Percentiles rank a stretch among this genome's conserved stretches.
phyloP scores from a whole-genome alignment of 257 asterid genomes.

The Lavandula angustifolia region DNA sequence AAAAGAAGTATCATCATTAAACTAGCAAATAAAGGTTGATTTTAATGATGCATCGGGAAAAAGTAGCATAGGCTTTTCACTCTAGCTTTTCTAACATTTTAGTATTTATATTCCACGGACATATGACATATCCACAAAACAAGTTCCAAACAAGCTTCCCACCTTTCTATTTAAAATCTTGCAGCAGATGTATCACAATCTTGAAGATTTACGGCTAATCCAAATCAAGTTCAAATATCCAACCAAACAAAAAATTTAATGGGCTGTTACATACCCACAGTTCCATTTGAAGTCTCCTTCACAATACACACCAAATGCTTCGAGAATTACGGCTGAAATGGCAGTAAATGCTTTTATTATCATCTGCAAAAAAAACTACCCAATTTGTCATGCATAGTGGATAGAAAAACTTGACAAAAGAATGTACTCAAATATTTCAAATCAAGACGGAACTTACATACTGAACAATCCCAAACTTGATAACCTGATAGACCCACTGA shows the following conservation, averaged over 20 bases:
- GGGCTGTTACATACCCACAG: slow-evolving; percentile 77
- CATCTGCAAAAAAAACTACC: slow-evolving; percentile 66
- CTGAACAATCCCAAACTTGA: slow-evolving; percentile 95
- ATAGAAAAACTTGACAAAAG: slow-evolving; percentile 22
- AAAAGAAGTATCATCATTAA: background rate
- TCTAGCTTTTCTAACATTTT: slow-evolving; percentile 15
- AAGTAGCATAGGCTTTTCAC: slow-evolving; percentile 21
- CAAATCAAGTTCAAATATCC: slow-evolving; percentile 8
- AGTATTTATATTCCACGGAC: background rate
- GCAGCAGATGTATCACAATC: slow-evolving; percentile 58
- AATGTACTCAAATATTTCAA: slow-evolving; percentile 18
- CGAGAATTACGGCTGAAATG: slow-evolving; percentile 85
- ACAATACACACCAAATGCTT: slow-evolving; percentile 89
- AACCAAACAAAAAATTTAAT: slow-evolving; percentile 7
- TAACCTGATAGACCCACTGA: slow-evolving; percentile 88
- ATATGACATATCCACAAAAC: too few relatives aligned
- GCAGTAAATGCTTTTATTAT: slow-evolving; percentile 90
- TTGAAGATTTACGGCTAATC: slow-evolving; percentile 56
- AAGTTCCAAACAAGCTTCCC: slow-evolving; percentile 38
- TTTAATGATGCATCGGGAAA: slow-evolving; percentile 9
- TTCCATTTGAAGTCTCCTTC: slow-evolving; percentile 96
- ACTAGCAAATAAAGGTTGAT: background rate
- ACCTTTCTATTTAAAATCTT: slow-evolving; percentile 61
- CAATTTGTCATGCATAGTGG: slow-evolving; percentile 20
- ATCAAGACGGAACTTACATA: slow-evolving; percentile 67